Base-by-base conservation (phyloP, 2,329 filamentous ascomycete genomes). In the Fusarium azukiicola region DNA sequence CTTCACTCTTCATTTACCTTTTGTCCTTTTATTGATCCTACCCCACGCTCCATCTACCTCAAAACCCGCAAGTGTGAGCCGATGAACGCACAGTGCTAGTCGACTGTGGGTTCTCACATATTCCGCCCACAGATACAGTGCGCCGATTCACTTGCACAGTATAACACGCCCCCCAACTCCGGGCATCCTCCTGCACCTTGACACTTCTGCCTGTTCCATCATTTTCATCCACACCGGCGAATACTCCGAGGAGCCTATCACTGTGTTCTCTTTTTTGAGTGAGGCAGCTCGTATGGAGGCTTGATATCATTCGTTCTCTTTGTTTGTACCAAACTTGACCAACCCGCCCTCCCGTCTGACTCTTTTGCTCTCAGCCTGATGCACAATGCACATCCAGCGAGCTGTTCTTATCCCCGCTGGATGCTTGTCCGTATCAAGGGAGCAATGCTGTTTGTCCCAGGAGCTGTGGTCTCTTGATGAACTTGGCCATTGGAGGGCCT, bases 391-490 rank as follows among this genome's bases (percentile, higher is more conserved):
- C 72, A 47, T 72, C 58, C 58, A 72, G 68, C 36, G 47, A 54
- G 68, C 79, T 47, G 67, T 79, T 49, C 89, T 89, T 74, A 88
- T 91, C 69, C 88, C 89, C 2, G 83, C 84, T 27, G 90, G 90
- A 67, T 88, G 86, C 73, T 77, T 90, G 3, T 74, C 78, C 21
- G 76, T 90, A 64, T 71, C 76, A 3, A 74, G 66, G 38, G 76
- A 82, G 7, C 80, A 84, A 9, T 56, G n/a, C 21, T 32, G 63
- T 16, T n/a, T 79, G 44, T 50, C 42, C 8, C 46, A 69, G 14
- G 80, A 83, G 21, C 36, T 68, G 8, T 82, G 79, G 80, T 14
- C 38, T 3, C 56, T 69, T 16, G 69, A 71, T 32, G 64, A 73
- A 32, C 64, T 79, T 38, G 61, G 64, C 14, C 68, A 58, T 23